Evolutionary conservation across 129 eudicot genomes (phyloP).

Genomic region (Artemisia argyi): DNA sequence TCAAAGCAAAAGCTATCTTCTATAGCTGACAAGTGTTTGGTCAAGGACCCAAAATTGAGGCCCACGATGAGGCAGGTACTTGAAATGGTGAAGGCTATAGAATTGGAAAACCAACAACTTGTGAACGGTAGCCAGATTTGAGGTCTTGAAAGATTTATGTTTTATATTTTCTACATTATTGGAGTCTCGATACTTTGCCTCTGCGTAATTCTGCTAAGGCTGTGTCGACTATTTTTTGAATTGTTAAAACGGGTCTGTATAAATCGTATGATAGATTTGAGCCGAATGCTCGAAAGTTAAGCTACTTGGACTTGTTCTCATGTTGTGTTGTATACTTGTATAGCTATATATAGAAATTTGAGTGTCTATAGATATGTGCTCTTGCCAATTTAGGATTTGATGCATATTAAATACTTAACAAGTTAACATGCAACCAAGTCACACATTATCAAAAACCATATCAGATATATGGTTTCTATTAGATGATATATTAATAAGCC

Average conservation of each 20-base stretch:
- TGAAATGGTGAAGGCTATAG: constrained; percentile 52
- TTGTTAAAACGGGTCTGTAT: background rate
- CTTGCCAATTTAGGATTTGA: background rate
- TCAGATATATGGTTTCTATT: too few species aligned
- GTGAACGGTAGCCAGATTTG: background rate
- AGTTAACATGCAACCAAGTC: too few species aligned
- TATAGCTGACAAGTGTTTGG: constrained; percentile 59
- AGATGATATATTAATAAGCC: too few species aligned
- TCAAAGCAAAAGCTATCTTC: constrained; percentile 46
- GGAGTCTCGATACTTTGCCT: background rate
- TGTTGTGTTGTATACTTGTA: background rate
- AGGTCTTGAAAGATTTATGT: background rate
- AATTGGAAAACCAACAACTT: constrained; percentile 12
- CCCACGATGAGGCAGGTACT: constrained; percentile 72
- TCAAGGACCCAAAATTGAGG: constrained; percentile 43
- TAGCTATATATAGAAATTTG: constrained; percentile 8
- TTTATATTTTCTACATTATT: background rate
- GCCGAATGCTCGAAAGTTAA: background rate
- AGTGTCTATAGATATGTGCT: constrained; percentile 1
- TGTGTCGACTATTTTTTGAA: constrained; percentile 24
- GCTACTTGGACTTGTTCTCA: too few species aligned
- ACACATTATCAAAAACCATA: too few species aligned
- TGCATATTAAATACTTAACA: constrained; percentile 8
- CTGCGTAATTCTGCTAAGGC: constrained; percentile 3
- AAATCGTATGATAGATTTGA: background rate